Evolutionary conservation across 768 basidiomycete species (phyloP).

Genomic region (Termitomyces sp.): DNA sequence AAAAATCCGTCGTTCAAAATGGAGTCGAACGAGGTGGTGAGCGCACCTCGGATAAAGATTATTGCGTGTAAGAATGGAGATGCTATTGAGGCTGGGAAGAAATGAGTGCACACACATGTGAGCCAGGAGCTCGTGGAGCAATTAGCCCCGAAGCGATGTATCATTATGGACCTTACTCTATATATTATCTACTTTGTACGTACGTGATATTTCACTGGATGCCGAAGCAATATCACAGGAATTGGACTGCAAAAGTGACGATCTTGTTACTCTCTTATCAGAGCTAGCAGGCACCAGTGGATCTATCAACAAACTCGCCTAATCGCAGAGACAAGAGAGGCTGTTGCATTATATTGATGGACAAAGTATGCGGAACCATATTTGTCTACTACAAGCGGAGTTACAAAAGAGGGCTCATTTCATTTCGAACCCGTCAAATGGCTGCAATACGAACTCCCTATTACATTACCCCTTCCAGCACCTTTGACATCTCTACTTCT

Average conservation of each 20-base stretch:
- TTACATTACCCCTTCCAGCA: constrained; percentile 6
- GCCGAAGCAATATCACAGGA: no score
- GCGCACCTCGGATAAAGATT: constrained; percentile 85
- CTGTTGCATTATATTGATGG: no score
- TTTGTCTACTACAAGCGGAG: constrained; percentile 18
- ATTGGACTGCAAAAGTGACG: no score
- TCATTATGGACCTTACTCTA: background rate
- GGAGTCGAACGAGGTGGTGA: constrained; percentile 83
- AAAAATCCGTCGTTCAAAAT: constrained; percentile 94
- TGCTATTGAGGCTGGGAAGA: constrained; percentile 80
- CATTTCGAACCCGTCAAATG: constrained; percentile 8
- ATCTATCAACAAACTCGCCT: background rate
- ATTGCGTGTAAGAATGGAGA: constrained; percentile 98
- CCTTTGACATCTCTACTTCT: constrained; percentile 13
- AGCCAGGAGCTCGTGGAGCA: constrained; percentile 11
- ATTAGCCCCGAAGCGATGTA: constrained; percentile 10
- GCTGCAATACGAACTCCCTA: background rate
- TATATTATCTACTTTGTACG: constrained; percentile 7
- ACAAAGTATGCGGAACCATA: background rate
- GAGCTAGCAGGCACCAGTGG: background rate
- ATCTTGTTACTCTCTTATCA: no score
- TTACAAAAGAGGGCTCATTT: constrained; percentile 15
- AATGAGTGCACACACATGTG: constrained; percentile 35
- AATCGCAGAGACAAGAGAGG: background rate
- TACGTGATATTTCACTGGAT: background rate